Evolutionary conservation across 495 filamentous ascomycete genomes (phyloP).

Genomic region (Thozetella sp.): DNA sequence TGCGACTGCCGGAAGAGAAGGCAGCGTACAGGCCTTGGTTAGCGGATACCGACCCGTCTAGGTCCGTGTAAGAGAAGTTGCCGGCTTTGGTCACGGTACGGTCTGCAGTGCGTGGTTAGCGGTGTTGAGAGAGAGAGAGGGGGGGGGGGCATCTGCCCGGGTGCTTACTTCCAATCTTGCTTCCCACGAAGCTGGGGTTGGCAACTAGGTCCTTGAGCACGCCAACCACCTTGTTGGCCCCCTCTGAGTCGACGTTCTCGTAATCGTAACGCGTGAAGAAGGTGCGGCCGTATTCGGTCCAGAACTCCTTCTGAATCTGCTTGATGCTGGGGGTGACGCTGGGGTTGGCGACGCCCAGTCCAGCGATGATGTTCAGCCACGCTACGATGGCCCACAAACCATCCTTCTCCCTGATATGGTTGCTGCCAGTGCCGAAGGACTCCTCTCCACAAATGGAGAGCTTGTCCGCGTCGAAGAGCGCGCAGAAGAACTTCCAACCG

Average conservation of each 20-base stretch:
- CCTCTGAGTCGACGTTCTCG: slow-evolving; percentile 88
- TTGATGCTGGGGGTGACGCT: slow-evolving; percentile 81
- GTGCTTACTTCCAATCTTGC: slow-evolving; percentile 68
- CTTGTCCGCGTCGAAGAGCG: slow-evolving; percentile 94
- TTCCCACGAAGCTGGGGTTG: slow-evolving; percentile 74
- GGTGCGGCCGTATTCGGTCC: slow-evolving; percentile 92
- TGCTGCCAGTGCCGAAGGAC: slow-evolving; percentile 97
- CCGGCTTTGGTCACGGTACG: slow-evolving; percentile 87
- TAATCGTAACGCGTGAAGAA: slow-evolving; percentile 99
- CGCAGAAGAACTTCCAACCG: slow-evolving; percentile 99
- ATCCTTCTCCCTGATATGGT: slow-evolving; percentile 99
- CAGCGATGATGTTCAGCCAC: slow-evolving; percentile 98
- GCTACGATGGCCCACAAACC: slow-evolving; percentile 96
- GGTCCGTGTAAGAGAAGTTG: slow-evolving; percentile 96
- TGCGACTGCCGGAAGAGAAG: slow-evolving; percentile 92
- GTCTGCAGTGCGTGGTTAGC: slow-evolving; percentile 28
- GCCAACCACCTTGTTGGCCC: slow-evolving; percentile 84
- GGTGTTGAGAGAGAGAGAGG: slow-evolving; percentile 2
- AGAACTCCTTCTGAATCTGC: slow-evolving; percentile 96
- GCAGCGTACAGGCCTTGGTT: slow-evolving; percentile 96
- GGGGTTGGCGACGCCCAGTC: slow-evolving; percentile 80
- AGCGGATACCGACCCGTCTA: slow-evolving; percentile 91
- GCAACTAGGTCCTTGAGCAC: slow-evolving; percentile 72
- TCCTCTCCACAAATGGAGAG: slow-evolving; percentile 99
- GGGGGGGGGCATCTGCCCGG: slow-evolving; percentile 6